phyloP scores from a whole-genome alignment of 305 asterid species.

The Striga hermonthica region DNA sequence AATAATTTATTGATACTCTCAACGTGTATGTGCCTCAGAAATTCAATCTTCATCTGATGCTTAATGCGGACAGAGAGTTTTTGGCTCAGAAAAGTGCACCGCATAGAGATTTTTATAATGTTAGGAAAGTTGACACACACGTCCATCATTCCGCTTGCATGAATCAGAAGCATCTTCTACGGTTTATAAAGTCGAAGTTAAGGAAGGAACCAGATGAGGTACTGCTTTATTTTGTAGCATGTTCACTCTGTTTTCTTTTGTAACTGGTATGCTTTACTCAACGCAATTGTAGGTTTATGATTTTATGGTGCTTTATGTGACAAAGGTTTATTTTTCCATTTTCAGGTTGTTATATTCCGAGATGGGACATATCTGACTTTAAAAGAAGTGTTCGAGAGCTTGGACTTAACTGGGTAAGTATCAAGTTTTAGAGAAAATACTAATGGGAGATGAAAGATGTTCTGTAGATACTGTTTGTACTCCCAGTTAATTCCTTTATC shows the following conservation, averaged over 20 bases:
- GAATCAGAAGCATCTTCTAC: conserved; percentile 95
- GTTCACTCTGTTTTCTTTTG: conserved; percentile 21
- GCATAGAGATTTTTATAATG: conserved; percentile 96
- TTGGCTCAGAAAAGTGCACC: conserved; percentile 99
- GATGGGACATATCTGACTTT: conserved; percentile 95
- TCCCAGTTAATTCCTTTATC: conserved; percentile 23
- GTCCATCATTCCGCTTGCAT: conserved; percentile 99
- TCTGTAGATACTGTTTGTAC: conserved; percentile 16
- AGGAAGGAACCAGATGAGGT: conserved; percentile 99
- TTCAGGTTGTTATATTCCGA: conserved; percentile 86
- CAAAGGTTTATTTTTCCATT: conserved; percentile 29
- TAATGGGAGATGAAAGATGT: background rate
- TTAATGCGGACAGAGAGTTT: conserved; percentile 96
- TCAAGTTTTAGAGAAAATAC: conserved; percentile 25
- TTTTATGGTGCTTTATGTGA: conserved; percentile 20
- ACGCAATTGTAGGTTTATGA: conserved; percentile 1
- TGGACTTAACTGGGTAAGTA: conserved; percentile 90
- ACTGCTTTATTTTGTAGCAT: conserved; percentile 22
- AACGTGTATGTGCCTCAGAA: conserved; percentile 49
- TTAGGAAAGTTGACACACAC: conserved; percentile 98
- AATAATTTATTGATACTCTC: conserved; percentile 20
- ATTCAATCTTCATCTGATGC: conserved; percentile 99
- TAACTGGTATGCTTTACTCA: conserved; percentile 19
- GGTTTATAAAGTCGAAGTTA: conserved; percentile 93
- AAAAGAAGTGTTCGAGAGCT: conserved; percentile 97